phyloP scores from a whole-genome alignment of 2,329 filamentous ascomycete species.

The Pyrenochaeta sp. region DNA sequence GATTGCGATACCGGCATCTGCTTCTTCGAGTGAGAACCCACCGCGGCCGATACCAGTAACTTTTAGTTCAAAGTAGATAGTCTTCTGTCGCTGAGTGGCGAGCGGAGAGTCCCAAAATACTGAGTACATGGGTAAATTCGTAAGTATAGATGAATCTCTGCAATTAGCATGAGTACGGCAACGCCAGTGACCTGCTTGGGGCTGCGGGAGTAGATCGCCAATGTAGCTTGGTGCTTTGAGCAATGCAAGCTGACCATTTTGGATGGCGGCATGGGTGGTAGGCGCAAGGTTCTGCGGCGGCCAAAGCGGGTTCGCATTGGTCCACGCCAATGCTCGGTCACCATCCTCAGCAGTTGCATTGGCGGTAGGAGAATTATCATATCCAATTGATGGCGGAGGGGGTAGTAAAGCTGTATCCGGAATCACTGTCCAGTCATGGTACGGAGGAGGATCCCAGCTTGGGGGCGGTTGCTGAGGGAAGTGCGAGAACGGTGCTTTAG shows the following conservation, averaged over 20 bases:
- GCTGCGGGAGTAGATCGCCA: constrained; percentile 58
- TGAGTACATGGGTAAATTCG: constrained; percentile 74
- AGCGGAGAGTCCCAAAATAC: constrained; percentile 67
- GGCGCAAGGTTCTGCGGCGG: constrained; percentile 61
- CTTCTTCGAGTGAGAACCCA: constrained; percentile 40
- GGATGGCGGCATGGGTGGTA: constrained; percentile 58
- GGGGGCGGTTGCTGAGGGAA: constrained; percentile 44
- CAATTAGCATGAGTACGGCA: constrained; percentile 56
- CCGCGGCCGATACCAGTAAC: constrained; percentile 57
- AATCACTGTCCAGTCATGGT: constrained; percentile 77
- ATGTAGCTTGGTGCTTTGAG: constrained; percentile 41
- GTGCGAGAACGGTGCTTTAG: constrained; percentile 33
- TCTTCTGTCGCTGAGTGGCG: constrained; percentile 60
- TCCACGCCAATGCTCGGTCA: constrained; percentile 73
- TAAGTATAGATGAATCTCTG: constrained; percentile 70
- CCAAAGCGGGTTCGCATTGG: constrained; percentile 66
- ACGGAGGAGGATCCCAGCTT: constrained; percentile 60
- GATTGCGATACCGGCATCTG: constrained; percentile 68
- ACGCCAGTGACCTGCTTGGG: constrained; percentile 48
- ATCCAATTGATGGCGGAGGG: constrained; percentile 73
- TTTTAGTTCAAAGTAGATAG: constrained; percentile 76
- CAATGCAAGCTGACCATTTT: constrained; percentile 59
- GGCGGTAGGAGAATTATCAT: constrained; percentile 71
- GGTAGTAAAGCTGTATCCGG: constrained; percentile 77
- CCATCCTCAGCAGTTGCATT: constrained; percentile 74